Percentiles rank a stretch among this genome's conserved stretches.
phyloP scores from a whole-genome alignment of 2,329 filamentous ascomycete genomes.

The Ceratocystis diversiconidia region DNA sequence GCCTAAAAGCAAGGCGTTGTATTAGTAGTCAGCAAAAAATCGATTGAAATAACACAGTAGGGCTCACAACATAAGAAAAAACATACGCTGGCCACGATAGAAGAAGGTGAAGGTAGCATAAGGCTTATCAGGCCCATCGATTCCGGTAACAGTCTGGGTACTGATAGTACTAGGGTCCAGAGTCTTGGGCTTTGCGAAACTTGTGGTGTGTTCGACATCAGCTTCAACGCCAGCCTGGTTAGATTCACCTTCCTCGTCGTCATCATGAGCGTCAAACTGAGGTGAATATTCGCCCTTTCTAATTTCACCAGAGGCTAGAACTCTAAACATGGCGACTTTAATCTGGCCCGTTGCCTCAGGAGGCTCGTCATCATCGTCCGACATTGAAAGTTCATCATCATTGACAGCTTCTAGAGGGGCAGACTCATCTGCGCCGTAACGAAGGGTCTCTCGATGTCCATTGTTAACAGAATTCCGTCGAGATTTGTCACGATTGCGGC shows the following conservation, averaged over 20 bases:
- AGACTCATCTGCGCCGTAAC: conserved; percentile 65
- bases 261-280: conserved; percentile 92
- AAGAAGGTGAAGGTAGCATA: conserved; percentile 97
- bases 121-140: conserved; percentile 88
- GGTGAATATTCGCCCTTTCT: conserved; percentile 97
- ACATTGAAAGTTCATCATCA: conserved; percentile 61
- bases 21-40: background rate
- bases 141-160: conserved; percentile 96
- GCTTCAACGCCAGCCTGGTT: conserved; percentile 35
- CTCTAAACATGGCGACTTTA: conserved; percentile 91
- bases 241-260: conserved; percentile 48
- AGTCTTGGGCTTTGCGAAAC: conserved; percentile 91
- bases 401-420: conserved; percentile 56
- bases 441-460: conserved; percentile 43
- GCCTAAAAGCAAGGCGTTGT: conserved; percentile 34
- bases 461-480: conserved; percentile 12
- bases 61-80: background rate
- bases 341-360: conserved; percentile 95
- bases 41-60: background rate
- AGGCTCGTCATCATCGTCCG: conserved; percentile 74
- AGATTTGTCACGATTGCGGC: conserved; percentile 45
- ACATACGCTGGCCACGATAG: conserved; percentile 86
- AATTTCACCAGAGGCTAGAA: conserved; percentile 89
- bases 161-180: conserved; percentile 95
- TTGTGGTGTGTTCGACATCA: conserved; percentile 91